These are phyloP conservation scores for Mrakiaceae sp. DNA, from an alignment of 1,284 basidiomycete species.

Conservation along the genomic window DNA sequence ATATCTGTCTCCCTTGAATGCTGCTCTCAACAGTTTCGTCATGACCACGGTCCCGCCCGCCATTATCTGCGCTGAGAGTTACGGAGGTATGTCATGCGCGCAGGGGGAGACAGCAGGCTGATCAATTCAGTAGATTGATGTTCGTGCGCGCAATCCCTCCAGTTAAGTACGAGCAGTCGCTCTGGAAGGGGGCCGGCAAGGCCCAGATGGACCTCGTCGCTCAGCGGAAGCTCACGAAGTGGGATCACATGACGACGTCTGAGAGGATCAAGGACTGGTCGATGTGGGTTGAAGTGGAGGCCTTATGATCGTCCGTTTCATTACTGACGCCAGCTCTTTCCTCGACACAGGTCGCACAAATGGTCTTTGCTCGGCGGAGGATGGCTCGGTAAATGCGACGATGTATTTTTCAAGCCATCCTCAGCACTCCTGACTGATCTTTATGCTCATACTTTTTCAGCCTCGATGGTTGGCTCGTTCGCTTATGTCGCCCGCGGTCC, in stretches of 20 bases:
- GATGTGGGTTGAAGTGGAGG: background rate
- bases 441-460: background rate
- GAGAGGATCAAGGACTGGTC: no score
- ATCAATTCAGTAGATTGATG: no score
- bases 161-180: constrained; percentile 1
- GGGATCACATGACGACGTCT: background rate
- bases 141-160: no score
- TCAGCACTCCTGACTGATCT: background rate
- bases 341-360: background rate
- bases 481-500: background rate
- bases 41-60: background rate
- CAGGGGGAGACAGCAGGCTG: no score
- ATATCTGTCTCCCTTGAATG: background rate
- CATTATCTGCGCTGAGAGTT: constrained; percentile 1
- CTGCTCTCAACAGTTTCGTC: background rate
- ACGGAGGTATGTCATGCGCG: background rate
- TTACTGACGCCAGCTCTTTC: background rate
- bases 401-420: background rate
- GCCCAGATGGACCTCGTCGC: background rate
- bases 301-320: background rate
- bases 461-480: constrained; percentile 2
- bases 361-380: constrained; percentile 4
- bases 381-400: constrained; percentile 9
- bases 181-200: constrained; percentile 8
- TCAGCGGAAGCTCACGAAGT: background rate